These are phyloP conservation scores for Vachellia collinsii DNA, from an alignment of 306 rosid species.

Conservation along the genomic window DNA sequence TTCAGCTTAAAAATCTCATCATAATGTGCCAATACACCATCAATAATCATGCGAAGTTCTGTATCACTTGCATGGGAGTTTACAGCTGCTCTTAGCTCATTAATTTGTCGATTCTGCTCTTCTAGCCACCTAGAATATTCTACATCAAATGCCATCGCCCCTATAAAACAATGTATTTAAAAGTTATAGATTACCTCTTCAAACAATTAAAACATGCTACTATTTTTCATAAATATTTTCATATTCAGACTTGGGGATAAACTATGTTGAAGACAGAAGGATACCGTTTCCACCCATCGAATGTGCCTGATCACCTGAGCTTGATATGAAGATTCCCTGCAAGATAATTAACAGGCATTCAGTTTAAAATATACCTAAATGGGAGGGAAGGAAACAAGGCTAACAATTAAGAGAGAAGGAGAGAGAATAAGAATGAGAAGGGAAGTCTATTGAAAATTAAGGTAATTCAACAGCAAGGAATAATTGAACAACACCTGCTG, in stretches of 20 bases:
- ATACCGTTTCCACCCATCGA: conserved; percentile 90
- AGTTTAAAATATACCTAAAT: not conserved
- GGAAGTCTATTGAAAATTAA: not conserved
- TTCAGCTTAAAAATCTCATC: conserved; percentile 78
- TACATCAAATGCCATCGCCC: conserved; percentile 81
- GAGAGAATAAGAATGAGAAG: not conserved
- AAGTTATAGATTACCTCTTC: conserved; percentile 23
- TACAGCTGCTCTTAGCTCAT: conserved; percentile 85
- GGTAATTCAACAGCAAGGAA: conserved; percentile 6
- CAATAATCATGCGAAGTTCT: conserved; percentile 79
- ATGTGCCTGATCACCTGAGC: conserved; percentile 73
- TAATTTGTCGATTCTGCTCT: conserved; percentile 74
- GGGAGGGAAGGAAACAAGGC: not conserved
- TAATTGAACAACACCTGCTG: conserved; percentile 63
- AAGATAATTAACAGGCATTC: conserved; percentile 17
- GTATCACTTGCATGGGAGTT: conserved; percentile 83
- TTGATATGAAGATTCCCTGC: conserved; percentile 82
- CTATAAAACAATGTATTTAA: conserved; percentile 46
- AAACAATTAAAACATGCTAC: conserved; percentile 20
- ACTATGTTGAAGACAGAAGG: conserved; percentile 29
- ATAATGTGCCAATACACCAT: conserved; percentile 69
- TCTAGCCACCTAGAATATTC: conserved; percentile 84
- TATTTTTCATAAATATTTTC: conserved; percentile 18
- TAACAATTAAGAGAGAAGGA: not conserved
- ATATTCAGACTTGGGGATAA: conserved; percentile 19